Evolutionary conservation across 2,329 filamentous ascomycete species (phyloP).

Genomic region (Cordyceps cateniannulata): DNA sequence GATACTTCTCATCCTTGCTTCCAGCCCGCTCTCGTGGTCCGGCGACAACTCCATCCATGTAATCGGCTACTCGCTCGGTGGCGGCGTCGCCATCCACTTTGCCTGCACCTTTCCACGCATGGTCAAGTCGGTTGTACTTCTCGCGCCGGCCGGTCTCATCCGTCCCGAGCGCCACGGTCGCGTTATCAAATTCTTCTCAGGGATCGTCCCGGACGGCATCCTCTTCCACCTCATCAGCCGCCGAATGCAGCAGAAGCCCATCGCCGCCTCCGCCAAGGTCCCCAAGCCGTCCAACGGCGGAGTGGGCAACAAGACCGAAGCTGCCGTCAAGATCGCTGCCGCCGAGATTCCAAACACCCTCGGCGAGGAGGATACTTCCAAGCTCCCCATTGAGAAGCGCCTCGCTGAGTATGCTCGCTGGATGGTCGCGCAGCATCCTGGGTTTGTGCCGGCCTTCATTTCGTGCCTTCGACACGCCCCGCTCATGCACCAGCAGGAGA

Average conservation of each 20-base stretch:
- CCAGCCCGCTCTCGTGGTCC: conserved; percentile 64
- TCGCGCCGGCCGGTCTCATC: conserved; percentile 75
- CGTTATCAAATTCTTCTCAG: conserved; percentile 42
- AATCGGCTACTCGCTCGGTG: conserved; percentile 77
- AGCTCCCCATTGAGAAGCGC: conserved; percentile 36
- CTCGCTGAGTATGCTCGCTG: conserved; percentile 49
- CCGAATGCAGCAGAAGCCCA: conserved; percentile 44
- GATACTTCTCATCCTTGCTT: conserved; percentile 63
- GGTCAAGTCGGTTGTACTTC: conserved; percentile 63
- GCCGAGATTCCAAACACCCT: conserved; percentile 21
- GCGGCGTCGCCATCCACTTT: conserved; percentile 70
- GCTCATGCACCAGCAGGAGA: conserved; percentile 45
- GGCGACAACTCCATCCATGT: conserved; percentile 53
- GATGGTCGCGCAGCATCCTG: conserved; percentile 49
- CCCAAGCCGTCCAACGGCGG: conserved; percentile 11
- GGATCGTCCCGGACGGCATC: conserved; percentile 46
- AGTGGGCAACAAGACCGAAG: conserved; percentile 33
- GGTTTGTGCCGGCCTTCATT: conserved; percentile 56
- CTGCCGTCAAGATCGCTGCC: conserved; percentile 28
- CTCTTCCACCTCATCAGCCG: conserved; percentile 41
- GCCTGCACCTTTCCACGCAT: conserved; percentile 65
- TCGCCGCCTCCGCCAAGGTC: conserved; percentile 33
- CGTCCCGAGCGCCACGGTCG: conserved; percentile 46
- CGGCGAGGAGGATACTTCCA: conserved; percentile 12
- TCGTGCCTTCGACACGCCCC: conserved; percentile 49